Conservation (phyloP, 768 basidiomycete genomes). For the Hypholoma sublateritium region DNA sequence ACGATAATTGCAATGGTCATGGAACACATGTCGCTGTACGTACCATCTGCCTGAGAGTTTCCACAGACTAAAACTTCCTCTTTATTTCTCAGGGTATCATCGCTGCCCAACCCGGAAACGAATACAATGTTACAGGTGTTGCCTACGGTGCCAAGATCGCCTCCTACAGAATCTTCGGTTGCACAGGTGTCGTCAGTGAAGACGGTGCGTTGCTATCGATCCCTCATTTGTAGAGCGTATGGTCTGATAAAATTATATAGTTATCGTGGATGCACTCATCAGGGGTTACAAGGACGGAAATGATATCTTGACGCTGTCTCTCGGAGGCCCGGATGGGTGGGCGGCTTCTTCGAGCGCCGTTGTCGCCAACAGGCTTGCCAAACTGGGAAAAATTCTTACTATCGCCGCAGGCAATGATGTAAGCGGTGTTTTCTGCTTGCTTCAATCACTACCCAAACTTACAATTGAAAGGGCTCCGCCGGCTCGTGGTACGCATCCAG, state of each 20-base stretch:
- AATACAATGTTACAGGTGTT: constrained; percentile 66
- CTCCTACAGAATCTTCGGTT: constrained; percentile 61
- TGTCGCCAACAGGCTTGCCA: constrained; percentile 56
- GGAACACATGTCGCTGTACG: constrained; percentile 50
- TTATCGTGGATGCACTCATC: constrained; percentile 47
- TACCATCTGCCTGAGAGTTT: not conserved
- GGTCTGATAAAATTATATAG: not conserved
- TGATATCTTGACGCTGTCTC: constrained; percentile 62
- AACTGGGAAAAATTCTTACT: constrained; percentile 57
- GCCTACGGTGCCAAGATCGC: constrained; percentile 56
- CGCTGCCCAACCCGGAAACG: constrained; percentile 56
- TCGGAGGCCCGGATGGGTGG: constrained; percentile 65
- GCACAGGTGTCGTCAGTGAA: constrained; percentile 46
- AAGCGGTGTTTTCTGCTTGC: constrained; percentile 35
- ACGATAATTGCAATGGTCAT: constrained; percentile 23
- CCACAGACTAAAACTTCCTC: too few species aligned
- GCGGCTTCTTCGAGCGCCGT: constrained; percentile 51
- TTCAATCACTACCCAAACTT: not conserved
- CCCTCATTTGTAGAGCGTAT: too few species aligned
- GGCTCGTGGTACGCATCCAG: constrained; percentile 61
- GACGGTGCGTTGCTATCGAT: constrained; percentile 44
- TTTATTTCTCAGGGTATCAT: constrained; percentile 45
- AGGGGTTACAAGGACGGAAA: constrained; percentile 48
- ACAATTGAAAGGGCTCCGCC: constrained; percentile 37
- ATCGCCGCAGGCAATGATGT: constrained; percentile 59